These are phyloP conservation scores for Paramecium sonneborni DNA, from an alignment of 73 alveolate species.

Conservation along the genomic window DNA sequence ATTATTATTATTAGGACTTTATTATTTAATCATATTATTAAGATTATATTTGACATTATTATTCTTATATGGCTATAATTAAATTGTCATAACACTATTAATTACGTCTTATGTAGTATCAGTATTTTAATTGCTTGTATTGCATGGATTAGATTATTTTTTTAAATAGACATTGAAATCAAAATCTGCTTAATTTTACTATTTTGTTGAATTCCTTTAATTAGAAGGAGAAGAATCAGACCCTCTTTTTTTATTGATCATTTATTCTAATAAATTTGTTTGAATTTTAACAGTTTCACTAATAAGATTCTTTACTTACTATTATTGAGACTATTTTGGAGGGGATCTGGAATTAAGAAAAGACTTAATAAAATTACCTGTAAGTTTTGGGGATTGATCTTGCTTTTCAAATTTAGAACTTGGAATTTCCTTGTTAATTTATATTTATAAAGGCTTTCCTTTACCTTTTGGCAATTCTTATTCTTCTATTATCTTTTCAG, in stretches of 20 bases:
- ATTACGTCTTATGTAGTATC: neutral
- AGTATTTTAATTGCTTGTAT: neutral
- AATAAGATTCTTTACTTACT: neutral
- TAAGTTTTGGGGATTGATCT: conserved; percentile 35
- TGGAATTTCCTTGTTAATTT: neutral
- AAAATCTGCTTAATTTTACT: neutral
- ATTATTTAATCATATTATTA: neutral
- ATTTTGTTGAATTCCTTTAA: neutral
- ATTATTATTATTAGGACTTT: neutral
- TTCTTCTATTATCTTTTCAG: conserved; percentile 13
- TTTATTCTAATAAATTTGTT: conserved; percentile 28
- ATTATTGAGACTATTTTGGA: neutral
- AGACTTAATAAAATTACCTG: neutral
- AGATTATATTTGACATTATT: neutral
- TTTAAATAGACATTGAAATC: neutral
- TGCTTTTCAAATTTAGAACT: neutral
- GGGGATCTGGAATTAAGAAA: conserved; percentile 28
- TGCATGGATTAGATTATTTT: neutral
- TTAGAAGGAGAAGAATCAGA: neutral
- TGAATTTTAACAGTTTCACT: neutral
- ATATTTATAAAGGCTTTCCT: neutral
- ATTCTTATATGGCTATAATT: conserved; percentile 24
- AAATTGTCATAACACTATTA: neutral
- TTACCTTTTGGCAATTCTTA: neutral
- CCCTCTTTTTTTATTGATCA: conserved; percentile 22